Conservation (phyloP, 1,139 yeast genomes). For the Scheffersomyces quercinus region DNA sequence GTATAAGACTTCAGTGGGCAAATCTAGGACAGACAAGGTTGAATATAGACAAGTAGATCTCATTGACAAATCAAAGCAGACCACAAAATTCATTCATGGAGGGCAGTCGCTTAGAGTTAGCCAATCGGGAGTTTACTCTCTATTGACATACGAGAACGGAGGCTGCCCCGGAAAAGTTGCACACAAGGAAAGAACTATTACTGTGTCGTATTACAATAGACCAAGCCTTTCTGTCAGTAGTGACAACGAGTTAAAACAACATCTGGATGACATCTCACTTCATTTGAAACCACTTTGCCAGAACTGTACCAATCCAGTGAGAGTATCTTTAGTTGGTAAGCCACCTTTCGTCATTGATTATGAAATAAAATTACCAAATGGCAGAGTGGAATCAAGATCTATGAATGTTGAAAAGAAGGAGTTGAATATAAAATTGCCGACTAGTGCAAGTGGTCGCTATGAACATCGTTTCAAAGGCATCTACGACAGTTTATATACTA, state of each 20-base stretch:
- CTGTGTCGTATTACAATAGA: conserved; percentile 52
- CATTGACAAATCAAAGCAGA: conserved; percentile 21
- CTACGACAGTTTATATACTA: conserved; percentile 66
- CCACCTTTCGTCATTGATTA: conserved; percentile 77
- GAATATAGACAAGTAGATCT: conserved; percentile 23
- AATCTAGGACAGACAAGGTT: conserved; percentile 24
- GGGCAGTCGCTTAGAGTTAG: conserved; percentile 42
- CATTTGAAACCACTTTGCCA: conserved; percentile 38
- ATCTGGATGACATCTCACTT: conserved; percentile 15
- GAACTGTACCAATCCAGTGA: conserved; percentile 25
- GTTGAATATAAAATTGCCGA: conserved; percentile 32
- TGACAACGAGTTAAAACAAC: conserved; percentile 19
- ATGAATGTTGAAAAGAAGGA: conserved; percentile 31
- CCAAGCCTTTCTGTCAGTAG: conserved; percentile 48
- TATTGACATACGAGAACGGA: conserved; percentile 61
- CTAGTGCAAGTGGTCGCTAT: conserved; percentile 54
- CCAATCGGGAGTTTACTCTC: conserved; percentile 63
- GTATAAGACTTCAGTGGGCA: conserved; percentile 31
- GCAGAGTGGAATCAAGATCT: conserved; percentile 37
- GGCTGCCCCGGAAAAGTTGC: conserved; percentile 67
- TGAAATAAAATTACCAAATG: conserved; percentile 62
- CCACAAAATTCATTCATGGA: conserved; percentile 27
- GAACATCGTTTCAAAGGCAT: conserved; percentile 61
- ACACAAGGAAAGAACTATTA: conserved; percentile 28
- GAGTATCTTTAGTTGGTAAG: conserved; percentile 48